phyloP scores from a whole-genome alignment of 1,284 basidiomycete species.

The Puccinia novopanici region DNA sequence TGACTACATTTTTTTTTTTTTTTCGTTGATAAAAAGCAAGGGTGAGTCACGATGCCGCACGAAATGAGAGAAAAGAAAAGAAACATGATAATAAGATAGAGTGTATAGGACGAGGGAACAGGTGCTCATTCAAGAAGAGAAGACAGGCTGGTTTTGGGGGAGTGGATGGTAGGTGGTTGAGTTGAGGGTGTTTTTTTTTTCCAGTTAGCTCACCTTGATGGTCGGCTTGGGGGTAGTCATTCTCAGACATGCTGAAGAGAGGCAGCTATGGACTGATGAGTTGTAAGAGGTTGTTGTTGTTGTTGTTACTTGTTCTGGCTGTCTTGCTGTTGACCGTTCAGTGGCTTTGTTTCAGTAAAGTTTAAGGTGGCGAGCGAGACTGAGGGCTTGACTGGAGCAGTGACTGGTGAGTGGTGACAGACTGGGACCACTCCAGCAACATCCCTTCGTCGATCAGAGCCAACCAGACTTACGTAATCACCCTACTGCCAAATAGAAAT shows the following conservation, averaged over 20 bases:
- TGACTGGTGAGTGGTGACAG: background rate
- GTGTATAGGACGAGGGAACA: too few species aligned
- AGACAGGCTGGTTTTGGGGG: background rate
- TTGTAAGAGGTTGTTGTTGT: background rate
- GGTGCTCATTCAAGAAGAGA: background rate
- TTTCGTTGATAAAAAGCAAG: background rate
- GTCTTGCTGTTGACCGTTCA: background rate
- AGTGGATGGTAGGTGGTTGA: background rate
- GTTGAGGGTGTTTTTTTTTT: background rate
- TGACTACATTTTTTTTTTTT: too few species aligned
- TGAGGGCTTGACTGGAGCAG: too few species aligned
- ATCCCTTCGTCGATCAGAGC: too few species aligned
- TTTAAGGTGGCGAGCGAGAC: too few species aligned
- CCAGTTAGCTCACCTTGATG: constrained; percentile 8
- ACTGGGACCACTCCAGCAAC: too few species aligned
- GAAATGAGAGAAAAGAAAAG: background rate
- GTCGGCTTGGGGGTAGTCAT: constrained; percentile 18
- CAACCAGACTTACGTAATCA: background rate
- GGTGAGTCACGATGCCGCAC: background rate
- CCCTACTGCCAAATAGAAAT: background rate
- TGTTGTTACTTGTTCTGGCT: background rate
- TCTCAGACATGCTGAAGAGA: constrained; percentile 15
- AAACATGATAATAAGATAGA: background rate
- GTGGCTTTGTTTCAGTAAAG: background rate
- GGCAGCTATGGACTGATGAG: background rate